phyloP scores from a whole-genome alignment of 257 asterid species.

The Solanum bulbocastanum region DNA sequence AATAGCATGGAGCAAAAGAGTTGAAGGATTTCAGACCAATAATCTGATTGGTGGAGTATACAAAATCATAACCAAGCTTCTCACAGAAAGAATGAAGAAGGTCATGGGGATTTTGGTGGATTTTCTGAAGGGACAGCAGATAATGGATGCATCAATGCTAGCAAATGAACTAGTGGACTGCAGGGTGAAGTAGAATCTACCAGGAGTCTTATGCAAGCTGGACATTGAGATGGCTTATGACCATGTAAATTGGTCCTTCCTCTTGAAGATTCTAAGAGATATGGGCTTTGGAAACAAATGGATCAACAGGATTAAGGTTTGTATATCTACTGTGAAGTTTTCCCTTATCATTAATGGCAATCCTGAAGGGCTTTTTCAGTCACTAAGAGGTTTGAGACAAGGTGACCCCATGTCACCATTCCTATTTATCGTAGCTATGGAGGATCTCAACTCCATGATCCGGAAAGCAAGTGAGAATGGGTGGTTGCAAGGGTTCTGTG shows the following conservation, averaged over 20 bases:
- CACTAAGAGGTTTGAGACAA: neutral
- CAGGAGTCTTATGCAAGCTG: neutral
- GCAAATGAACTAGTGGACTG: neutral
- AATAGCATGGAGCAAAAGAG: neutral
- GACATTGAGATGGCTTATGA: neutral
- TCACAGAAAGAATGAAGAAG: neutral
- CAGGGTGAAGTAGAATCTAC: neutral
- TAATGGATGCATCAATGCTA: neutral
- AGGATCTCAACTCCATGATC: neutral
- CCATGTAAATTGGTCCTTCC: neutral
- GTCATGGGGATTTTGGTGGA: neutral
- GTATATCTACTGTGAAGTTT: neutral
- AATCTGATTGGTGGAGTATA: neutral
- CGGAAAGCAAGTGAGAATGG: neutral
- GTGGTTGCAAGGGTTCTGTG: neutral
- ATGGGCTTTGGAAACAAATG: neutral
- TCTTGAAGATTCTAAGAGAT: neutral
- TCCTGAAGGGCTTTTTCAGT: neutral
- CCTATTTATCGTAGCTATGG: neutral
- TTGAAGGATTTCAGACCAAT: neutral
- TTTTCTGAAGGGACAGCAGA: neutral
- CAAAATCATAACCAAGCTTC: neutral
- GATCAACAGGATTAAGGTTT: neutral
- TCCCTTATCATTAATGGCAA: neutral
- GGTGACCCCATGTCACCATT: neutral